These are phyloP conservation scores for Aspergillus novofumigatus DNA, from an alignment of 2,329 filamentous ascomycete genomes.

Conservation along the genomic window DNA sequence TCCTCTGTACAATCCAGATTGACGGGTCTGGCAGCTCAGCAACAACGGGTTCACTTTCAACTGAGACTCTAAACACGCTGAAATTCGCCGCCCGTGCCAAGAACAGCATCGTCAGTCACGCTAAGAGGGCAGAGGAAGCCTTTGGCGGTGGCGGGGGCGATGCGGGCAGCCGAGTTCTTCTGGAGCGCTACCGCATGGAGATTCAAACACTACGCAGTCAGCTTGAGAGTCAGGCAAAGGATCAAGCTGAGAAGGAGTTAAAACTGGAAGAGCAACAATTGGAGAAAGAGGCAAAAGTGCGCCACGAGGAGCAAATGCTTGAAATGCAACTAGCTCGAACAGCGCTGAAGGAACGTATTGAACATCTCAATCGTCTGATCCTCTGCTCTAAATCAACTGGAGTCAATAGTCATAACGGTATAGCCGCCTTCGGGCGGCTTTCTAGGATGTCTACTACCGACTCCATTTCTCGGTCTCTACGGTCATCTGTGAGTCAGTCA, in stretches of 20 bases:
- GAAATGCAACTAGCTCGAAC: conserved; percentile 98
- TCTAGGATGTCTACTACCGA: conserved; percentile 54
- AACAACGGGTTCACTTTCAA: conserved; percentile 67
- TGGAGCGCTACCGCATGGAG: conserved; percentile 92
- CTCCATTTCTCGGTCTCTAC: conserved; percentile 50
- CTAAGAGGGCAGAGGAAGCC: conserved; percentile 90
- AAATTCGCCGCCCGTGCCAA: conserved; percentile 96
- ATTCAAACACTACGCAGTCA: conserved; percentile 77
- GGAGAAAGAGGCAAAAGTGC: conserved; percentile 74
- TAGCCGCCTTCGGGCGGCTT: conserved; percentile 63
- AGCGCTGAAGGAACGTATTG: conserved; percentile 92
- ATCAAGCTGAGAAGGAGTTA: conserved; percentile 56
- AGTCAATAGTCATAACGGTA: conserved; percentile 74
- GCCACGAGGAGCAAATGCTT: conserved; percentile 94
- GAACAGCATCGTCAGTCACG: conserved; percentile 96
- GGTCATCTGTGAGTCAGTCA: conserved; percentile 68
- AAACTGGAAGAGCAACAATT: conserved; percentile 69
- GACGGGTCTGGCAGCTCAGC: conserved; percentile 71
- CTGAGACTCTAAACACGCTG: conserved; percentile 89
- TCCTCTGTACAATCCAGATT: conserved; percentile 92
- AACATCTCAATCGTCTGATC: conserved; percentile 92
- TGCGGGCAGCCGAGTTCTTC: conserved; percentile 75
- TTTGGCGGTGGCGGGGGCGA: conserved; percentile 71
- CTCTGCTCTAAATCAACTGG: conserved; percentile 93
- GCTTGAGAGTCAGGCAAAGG: conserved; percentile 76